Evolutionary conservation across 345 rosid species (phyloP).

Genomic region (Camelina hispida): DNA sequence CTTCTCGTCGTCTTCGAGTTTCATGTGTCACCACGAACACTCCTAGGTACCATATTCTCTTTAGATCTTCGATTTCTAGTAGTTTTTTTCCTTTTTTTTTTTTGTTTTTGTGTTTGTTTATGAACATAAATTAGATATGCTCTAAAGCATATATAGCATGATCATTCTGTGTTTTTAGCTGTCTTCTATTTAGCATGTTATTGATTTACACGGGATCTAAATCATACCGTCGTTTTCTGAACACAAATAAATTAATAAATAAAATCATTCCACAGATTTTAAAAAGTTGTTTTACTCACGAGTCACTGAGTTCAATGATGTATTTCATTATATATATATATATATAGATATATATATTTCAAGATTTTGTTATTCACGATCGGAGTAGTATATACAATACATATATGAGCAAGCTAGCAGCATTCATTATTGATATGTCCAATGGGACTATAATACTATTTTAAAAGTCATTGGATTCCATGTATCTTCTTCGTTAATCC

Average conservation of each 20-base stretch:
- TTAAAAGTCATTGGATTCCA: conserved; percentile 42
- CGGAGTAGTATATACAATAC: not conserved
- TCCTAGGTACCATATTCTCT: conserved; percentile 25
- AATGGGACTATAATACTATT: conserved; percentile 19
- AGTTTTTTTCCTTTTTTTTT: too few relatives aligned
- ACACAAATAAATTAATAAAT: not conserved
- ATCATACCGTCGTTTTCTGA: conserved; percentile 11
- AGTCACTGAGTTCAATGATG: not conserved
- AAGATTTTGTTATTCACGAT: conserved; percentile 21
- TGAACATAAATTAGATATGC: conserved; percentile 1
- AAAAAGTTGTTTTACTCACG: not conserved
- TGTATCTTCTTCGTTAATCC: conserved; percentile 23
- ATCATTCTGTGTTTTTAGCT: conserved; percentile 5
- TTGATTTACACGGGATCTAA: not conserved
- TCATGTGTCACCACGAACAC: conserved; percentile 38
- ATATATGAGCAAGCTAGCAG: too few relatives aligned
- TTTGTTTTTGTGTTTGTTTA: not conserved
- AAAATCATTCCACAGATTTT: not conserved
- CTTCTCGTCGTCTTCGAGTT: conserved; percentile 41
- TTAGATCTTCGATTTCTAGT: conserved; percentile 33
- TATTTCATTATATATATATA: not conserved
- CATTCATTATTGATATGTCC: conserved; percentile 16
- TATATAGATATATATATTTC: not conserved
- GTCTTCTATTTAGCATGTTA: conserved; percentile 8
- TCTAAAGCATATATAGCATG: conserved; percentile 1